Percentiles rank a stretch among this genome's conserved stretches.
Conservation (phyloP, 208 protist genomes). For the Wallacemonas sp. region DNA sequence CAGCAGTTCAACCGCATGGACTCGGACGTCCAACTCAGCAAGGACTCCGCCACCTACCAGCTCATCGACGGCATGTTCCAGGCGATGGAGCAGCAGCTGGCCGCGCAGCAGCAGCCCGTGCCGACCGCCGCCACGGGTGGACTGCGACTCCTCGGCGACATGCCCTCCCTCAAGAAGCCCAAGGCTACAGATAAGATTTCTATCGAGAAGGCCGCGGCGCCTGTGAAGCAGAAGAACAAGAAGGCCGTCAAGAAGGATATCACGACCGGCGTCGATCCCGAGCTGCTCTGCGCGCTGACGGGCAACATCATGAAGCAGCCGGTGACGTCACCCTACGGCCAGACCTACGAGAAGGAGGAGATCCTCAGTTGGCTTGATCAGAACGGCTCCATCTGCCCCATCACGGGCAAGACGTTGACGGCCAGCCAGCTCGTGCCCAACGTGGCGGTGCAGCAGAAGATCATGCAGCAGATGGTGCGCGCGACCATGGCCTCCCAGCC, state of each 20-base stretch:
- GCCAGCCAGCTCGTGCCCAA: slow-evolving; percentile 66
- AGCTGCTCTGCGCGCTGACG: slow-evolving; percentile 83
- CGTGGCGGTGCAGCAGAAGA: slow-evolving; percentile 56
- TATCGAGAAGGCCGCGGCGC: slow-evolving; percentile 66
- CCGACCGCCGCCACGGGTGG: slow-evolving; percentile 17
- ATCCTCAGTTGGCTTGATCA: slow-evolving; percentile 87
- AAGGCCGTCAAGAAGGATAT: slow-evolving; percentile 42
- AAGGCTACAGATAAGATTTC: slow-evolving; percentile 65
- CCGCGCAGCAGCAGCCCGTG: slow-evolving; percentile 27
- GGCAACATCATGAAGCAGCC: slow-evolving; percentile 92
- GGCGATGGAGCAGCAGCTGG: slow-evolving; percentile 40
- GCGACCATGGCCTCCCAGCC: slow-evolving; percentile 71
- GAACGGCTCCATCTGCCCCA: slow-evolving; percentile 89
- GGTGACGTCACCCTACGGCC: slow-evolving; percentile 87
- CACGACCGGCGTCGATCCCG: slow-evolving; percentile 55
- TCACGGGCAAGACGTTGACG: slow-evolving; percentile 83
- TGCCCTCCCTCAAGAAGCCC: slow-evolving; percentile 58
- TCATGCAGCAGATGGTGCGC: slow-evolving; percentile 81
- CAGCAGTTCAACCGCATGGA: slow-evolving; percentile 69
- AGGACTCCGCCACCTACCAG: slow-evolving; percentile 69
- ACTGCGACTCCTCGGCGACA: slow-evolving; percentile 52
- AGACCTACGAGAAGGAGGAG: slow-evolving; percentile 86
- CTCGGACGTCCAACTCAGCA: slow-evolving; percentile 62
- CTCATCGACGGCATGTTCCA: slow-evolving; percentile 61
- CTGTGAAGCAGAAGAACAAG: slow-evolving; percentile 43